A percentile compares a stretch with the other conserved stretches of the same genome.
phyloP scores from a whole-genome alignment of 139 green algal species.

The Chlamydomonas eustigma region DNA sequence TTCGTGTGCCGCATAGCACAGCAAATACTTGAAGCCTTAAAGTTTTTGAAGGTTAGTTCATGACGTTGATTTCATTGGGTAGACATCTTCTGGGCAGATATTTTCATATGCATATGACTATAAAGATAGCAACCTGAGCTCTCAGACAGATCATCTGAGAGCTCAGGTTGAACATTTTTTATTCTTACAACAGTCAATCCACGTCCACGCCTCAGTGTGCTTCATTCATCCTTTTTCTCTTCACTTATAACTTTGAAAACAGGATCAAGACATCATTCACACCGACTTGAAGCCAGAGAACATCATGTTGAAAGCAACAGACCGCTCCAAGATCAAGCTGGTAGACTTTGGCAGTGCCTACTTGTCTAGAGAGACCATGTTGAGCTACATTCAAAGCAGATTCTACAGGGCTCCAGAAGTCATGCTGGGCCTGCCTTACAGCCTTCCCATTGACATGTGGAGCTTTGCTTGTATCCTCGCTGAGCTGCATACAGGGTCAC shows the following conservation, averaged over 20 bases:
- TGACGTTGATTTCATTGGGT: not conserved
- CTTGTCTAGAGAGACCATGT: conserved; percentile 64
- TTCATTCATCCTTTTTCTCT: not conserved
- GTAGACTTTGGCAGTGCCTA: conserved; percentile 86
- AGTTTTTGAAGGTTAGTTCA: conserved; percentile 39
- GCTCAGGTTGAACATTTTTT: not conserved
- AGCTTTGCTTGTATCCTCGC: conserved; percentile 78
- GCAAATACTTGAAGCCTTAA: conserved; percentile 51
- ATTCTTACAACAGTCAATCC: not conserved
- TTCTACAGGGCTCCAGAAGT: conserved; percentile 48
- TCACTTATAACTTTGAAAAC: not conserved
- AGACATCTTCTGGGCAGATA: not conserved
- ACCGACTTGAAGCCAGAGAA: conserved; percentile 61
- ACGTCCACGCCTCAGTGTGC: not conserved
- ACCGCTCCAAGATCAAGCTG: conserved; percentile 72
- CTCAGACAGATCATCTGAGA: not conserved
- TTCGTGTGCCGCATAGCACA: conserved; percentile 67
- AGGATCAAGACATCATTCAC: conserved; percentile 3
- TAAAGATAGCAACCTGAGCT: not conserved
- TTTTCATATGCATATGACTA: not conserved
- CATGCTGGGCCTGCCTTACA: conserved; percentile 56
- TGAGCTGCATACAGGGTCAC: conserved; percentile 63
- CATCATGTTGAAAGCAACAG: conserved; percentile 43
- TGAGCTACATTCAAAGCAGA: conserved; percentile 73
- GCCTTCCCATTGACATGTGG: conserved; percentile 82